Percentiles rank a stretch among this genome's conserved stretches.
Conservation (phyloP, 495 filamentous ascomycete genomes). For the Filosporella fistucella region DNA sequence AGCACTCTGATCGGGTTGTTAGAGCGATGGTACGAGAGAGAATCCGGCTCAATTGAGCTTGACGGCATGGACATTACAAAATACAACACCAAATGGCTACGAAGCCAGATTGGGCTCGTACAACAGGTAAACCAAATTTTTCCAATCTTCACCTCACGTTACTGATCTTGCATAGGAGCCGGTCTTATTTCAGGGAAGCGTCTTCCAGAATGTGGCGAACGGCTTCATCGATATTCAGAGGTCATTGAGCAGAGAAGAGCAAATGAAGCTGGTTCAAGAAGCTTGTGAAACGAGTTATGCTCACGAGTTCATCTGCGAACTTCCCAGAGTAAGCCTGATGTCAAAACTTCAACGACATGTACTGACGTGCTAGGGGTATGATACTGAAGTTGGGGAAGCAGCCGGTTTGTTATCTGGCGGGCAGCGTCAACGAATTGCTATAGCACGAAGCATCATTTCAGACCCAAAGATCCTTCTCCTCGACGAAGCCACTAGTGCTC, state of each 20-base stretch:
- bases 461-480: slow-evolving; percentile 65
- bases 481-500: slow-evolving; percentile 70
- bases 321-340: slow-evolving; percentile 23
- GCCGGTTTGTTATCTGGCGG: slow-evolving; percentile 43
- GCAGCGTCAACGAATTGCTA: slow-evolving; percentile 57
- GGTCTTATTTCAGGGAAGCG: slow-evolving; percentile 56
- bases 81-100: slow-evolving; percentile 49
- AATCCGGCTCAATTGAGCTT: slow-evolving; percentile 32
- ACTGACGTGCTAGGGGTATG: slow-evolving; percentile 29
- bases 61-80: slow-evolving; percentile 47
- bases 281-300: slow-evolving; percentile 35
- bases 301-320: slow-evolving; percentile 35
- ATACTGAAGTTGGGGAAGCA: slow-evolving; percentile 42
- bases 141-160: background rate
- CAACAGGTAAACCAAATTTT: slow-evolving; percentile 38
- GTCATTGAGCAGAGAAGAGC: slow-evolving; percentile 15
- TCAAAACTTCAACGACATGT: background rate
- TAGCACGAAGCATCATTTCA: slow-evolving; percentile 65
- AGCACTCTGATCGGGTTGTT: slow-evolving; percentile 56
- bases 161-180: slow-evolving; percentile 36
- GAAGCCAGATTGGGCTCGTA: slow-evolving; percentile 55
- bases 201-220: slow-evolving; percentile 64
- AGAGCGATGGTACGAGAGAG: slow-evolving; percentile 47
- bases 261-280: slow-evolving; percentile 25
- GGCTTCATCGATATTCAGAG: slow-evolving; percentile 28